phyloP scores from a whole-genome alignment of 371 early-diverging fungal species.

The Mortierella sp. region DNA sequence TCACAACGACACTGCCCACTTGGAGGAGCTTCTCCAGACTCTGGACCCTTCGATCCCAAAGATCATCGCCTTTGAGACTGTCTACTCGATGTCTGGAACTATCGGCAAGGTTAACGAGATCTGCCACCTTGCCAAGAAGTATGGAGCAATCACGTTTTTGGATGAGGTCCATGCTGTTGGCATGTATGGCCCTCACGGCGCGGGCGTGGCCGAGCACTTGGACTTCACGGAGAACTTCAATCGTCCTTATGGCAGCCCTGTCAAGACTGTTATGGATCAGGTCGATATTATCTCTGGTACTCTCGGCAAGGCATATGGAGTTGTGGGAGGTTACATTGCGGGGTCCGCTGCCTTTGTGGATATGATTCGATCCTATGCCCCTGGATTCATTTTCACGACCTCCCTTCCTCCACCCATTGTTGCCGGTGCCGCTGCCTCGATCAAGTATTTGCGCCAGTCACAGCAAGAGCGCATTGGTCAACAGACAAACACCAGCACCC shows the following conservation, averaged over 20 bases:
- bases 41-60: conserved; percentile 89
- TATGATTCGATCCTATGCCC: conserved; percentile 98
- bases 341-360: conserved; percentile 90
- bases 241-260: conserved; percentile 55
- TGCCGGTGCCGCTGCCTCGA: conserved; percentile 90
- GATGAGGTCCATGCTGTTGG: conserved; percentile 99
- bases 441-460: conserved; percentile 89
- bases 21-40: conserved; percentile 85
- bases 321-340: conserved; percentile 98
- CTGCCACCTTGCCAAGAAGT: conserved; percentile 92
- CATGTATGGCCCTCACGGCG: conserved; percentile 97
- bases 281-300: conserved; percentile 98
- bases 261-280: conserved; percentile 74
- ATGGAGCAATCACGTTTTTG: conserved; percentile 97
- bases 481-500: conserved; percentile 87
- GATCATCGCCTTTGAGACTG: conserved; percentile 97
- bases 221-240: conserved; percentile 75
- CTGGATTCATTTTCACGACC: conserved; percentile 99
- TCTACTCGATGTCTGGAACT: conserved; percentile 98
- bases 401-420: conserved; percentile 96
- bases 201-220: conserved; percentile 97
- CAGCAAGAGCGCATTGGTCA: conserved; percentile 88
- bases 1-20: conserved; percentile 94
- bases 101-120: conserved; percentile 97
- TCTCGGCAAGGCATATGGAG: conserved; percentile 97